Percentiles rank a stretch among this genome's conserved stretches.
These are phyloP conservation scores for Trichoderma sp. DNA, from an alignment of 2,329 filamentous ascomycete species.

Conservation along the genomic window DNA sequence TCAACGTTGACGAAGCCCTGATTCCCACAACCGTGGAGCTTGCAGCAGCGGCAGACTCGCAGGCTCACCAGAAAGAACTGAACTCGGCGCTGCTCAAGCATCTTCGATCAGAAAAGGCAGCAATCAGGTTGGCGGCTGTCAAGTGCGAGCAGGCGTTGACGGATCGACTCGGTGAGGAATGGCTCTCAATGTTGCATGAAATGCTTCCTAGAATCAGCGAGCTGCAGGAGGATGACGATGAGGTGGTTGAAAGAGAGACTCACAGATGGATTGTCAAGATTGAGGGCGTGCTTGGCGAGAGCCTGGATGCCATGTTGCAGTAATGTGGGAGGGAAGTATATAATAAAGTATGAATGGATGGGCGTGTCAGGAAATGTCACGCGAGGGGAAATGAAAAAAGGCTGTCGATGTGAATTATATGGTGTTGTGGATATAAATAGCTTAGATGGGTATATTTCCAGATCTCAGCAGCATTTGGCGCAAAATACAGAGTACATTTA, in stretches of 20 bases:
- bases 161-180: constrained; percentile 82
- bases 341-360: not conserved
- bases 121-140: constrained; percentile 77
- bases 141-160: constrained; percentile 78
- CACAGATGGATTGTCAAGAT: constrained; percentile 87
- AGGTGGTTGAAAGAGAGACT: constrained; percentile 85
- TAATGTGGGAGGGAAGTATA: constrained; percentile 42
- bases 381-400: not conserved
- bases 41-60: constrained; percentile 74
- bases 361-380: not conserved
- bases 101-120: constrained; percentile 68
- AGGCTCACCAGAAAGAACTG: constrained; percentile 86
- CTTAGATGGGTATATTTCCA: not conserved
- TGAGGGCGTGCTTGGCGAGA: constrained; percentile 85
- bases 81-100: constrained; percentile 76
- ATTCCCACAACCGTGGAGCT: constrained; percentile 77
- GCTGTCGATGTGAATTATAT: not conserved
- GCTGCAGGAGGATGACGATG: constrained; percentile 93
- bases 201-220: constrained; percentile 97
- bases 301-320: constrained; percentile 86
- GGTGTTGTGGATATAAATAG: not conserved
- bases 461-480: not conserved
- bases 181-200: constrained; percentile 85
- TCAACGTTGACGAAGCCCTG: constrained; percentile 51
- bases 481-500: not conserved